Base-by-base conservation (phyloP, 345 rosid species). In the Aquilaria sinensis region DNA sequence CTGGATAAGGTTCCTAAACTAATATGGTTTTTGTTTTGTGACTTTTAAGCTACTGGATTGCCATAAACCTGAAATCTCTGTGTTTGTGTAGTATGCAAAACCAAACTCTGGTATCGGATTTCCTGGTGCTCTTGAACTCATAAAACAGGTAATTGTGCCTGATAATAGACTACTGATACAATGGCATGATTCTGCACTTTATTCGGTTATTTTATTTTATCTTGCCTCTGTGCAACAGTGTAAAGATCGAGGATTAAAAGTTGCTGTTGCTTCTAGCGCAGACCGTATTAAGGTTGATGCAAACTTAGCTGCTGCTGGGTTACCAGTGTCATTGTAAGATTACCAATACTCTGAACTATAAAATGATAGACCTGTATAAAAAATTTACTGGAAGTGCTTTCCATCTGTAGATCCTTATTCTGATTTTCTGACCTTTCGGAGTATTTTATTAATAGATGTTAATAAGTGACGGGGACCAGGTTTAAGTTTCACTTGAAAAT, bases 251-350 rank as follows among this genome's bases (percentile, higher is more conserved):
- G 95, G 97, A 55, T 87, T 94, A 10, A 94, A 90, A 76, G 97
- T 90, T 47, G 96, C 97, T 58, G 97, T 90, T 75, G 97, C 97
- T 9, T 94, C 96, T 53, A 94, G 97, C 51, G 99, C 99, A 60
- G 99, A 90, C 68, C 92, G 96, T 47, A 71, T 94, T 71, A 94
- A 94, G 81, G 99, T 94, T 34, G 85, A 94, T 74, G 97, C 96
- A 56, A 94, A 94, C 76, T 80, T 94, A 65, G 89, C 80, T 61
- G 96, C 99, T 70, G 97, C 99, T 66, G 89, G 90, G 45, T 70
- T 88, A 65, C 79, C 86, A 33, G 47, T 83, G 68, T 72, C 87
- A 53, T 75, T 90, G 97, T 90, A 78, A 83, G 89, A 51, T 56
- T 34, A 63, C 45, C 30, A 37, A n/a, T 37, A 37, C 1, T 5